phyloP scores from a whole-genome alignment of 345 rosid genomes.

The Limnanthes douglasii region DNA sequence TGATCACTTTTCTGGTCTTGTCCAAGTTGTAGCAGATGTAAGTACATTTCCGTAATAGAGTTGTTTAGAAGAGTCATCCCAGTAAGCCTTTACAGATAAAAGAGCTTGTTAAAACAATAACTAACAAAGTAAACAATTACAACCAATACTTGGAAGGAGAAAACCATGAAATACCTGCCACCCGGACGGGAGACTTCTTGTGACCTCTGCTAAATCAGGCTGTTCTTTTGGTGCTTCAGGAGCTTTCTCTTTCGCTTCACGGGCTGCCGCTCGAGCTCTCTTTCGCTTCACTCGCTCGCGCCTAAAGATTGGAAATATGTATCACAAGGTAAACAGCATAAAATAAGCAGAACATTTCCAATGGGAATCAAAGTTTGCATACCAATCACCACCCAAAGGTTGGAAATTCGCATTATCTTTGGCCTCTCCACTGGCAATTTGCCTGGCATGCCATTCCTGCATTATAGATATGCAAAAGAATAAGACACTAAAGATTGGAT shows the following conservation, averaged over 20 bases:
- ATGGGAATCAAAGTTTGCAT: not conserved
- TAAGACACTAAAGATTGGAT: conserved; percentile 6
- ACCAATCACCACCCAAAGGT: conserved; percentile 96
- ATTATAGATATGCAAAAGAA: conserved; percentile 5
- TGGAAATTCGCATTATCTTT: conserved; percentile 94
- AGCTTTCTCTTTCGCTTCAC: conserved; percentile 18
- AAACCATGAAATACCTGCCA: conserved; percentile 51
- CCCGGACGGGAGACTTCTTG: conserved; percentile 51
- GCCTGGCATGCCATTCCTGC: conserved; percentile 80
- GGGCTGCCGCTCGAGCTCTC: conserved; percentile 42
- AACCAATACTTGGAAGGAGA: conserved; percentile 1
- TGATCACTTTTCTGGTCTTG: too few relatives aligned
- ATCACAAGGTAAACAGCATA: not conserved
- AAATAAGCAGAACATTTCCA: conserved; percentile 2
- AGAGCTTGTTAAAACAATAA: conserved; percentile 2
- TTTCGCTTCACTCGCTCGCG: conserved; percentile 84
- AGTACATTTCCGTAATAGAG: conserved; percentile 17
- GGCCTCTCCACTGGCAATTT: conserved; percentile 90
- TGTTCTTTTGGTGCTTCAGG: conserved; percentile 18
- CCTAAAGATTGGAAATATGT: conserved; percentile 29
- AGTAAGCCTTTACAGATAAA: conserved; percentile 13
- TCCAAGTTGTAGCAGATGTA: conserved; percentile 19
- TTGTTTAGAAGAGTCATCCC: conserved; percentile 19
- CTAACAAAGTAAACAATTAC: not conserved
- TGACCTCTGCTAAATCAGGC: conserved; percentile 41